Conservation (phyloP, 2,329 filamentous ascomycete species). For the Aspergillus arachidicola region DNA sequence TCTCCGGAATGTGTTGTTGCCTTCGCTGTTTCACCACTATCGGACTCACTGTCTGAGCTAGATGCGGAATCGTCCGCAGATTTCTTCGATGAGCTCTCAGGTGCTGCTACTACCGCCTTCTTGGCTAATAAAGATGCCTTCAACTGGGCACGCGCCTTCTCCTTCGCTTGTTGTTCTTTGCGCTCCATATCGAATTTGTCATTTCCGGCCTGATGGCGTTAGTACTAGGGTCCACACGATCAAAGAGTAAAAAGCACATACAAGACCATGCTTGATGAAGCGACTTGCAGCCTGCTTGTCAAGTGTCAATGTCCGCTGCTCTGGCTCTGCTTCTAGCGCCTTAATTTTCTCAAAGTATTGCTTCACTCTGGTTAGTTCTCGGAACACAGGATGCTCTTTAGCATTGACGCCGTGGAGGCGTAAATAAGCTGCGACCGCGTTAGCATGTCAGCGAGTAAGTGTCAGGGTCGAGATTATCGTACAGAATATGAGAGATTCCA, state of each 20-base stretch:
- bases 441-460: slow-evolving; percentile 1
- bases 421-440: slow-evolving; percentile 62
- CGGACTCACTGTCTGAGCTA: slow-evolving; percentile 17
- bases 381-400: slow-evolving; percentile 82
- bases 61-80: slow-evolving; percentile 23
- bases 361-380: slow-evolving; percentile 81
- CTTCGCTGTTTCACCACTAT: slow-evolving; percentile 11
- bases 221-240: slow-evolving; percentile 13
- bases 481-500: slow-evolving; percentile 91
- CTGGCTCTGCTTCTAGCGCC: slow-evolving; percentile 65
- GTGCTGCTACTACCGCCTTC: slow-evolving; percentile 32
- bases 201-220: slow-evolving; percentile 46
- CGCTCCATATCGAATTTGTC: slow-evolving; percentile 54
- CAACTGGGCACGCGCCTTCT: slow-evolving; percentile 52
- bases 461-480: slow-evolving; percentile 30
- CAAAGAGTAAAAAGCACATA: slow-evolving; percentile 44
- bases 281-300: slow-evolving; percentile 78
- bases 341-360: slow-evolving; percentile 95
- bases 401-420: slow-evolving; percentile 77
- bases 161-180: slow-evolving; percentile 53
- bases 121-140: slow-evolving; percentile 50
- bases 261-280: slow-evolving; percentile 80
- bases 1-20: not conserved
- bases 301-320: slow-evolving; percentile 60
- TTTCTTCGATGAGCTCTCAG: slow-evolving; percentile 21